Base-by-base conservation (phyloP, 2,329 filamentous ascomycete genomes). In the Dothideomycetes sp. region DNA sequence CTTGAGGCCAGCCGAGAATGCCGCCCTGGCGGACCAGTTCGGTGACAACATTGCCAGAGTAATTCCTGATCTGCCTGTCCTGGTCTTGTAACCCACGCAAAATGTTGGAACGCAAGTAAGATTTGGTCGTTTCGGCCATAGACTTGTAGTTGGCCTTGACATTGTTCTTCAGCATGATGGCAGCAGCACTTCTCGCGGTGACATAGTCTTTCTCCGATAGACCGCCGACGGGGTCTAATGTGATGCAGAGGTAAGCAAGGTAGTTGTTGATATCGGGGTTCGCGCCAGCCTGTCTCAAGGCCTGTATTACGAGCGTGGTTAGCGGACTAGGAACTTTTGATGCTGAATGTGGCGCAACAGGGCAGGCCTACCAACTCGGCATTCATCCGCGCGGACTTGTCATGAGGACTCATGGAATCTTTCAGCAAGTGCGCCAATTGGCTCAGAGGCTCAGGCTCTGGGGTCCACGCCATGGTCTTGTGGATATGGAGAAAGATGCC, bases 241-340 rank as follows among this genome's bases (percentile, higher is more conserved):
- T 86, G 45, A 84, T 85, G 63, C 94, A 85, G 47, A 98, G 76
- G 63, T 84, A 95, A 52, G 85, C 84, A 31, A 98, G 79, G 63
- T 98, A 98, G 66, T 96, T 96, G 69, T 93, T 89, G 69, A 95
- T 84, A 61, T 96, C 89, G 34, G 88, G 88, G 9, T 84, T 91
- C 38, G 72, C 68, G 60, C 85, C 93, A 46, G 89, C 91, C 67
- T 94, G 84, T 50, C 78, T 73, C 53, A 98, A 84, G 85, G 96
- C 93, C 91, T 96, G 34, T 5, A 33, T 5, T 6, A 16, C 13
- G 11, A 15, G n/a, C n/a, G n/a, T 22, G 10, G 16, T 43, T 17
- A 43, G 33, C 29, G 17, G 27, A 29, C n/a, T 9, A 11, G 15
- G 22, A 23, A 19, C n/a, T n/a, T n/a, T n/a, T n/a, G n/a, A n/a